Evolutionary conservation across 371 early-diverging fungal species (phyloP), one percentile per base, ranked within the genome.

Genomic region (Haplosporangium sp.): DNA sequence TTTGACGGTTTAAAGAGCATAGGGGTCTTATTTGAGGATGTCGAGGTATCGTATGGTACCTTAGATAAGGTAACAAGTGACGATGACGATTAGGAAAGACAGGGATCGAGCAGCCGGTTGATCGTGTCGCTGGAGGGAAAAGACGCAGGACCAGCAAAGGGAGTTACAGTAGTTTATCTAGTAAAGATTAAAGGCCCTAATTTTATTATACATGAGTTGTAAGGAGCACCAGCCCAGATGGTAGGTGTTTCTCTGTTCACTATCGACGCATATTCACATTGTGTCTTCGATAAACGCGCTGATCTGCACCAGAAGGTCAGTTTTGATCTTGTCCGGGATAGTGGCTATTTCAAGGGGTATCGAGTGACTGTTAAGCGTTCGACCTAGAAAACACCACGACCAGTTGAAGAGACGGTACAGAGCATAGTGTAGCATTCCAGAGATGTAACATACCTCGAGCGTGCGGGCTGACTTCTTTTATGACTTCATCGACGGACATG

Each of bases 311-410:
- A 79, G 64, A 4, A 79, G 59, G 23, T 79, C 79, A 12, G 69
- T 68, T 54, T 79, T 79, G 65, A 79, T 58, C 52, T 69, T 72
- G 56, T 79, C 79, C 16, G 79, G 79, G n/a, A 79, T 62, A n/a
- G 79, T 61, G 13, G 69, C 79, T 79, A 43, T 29, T 1, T 12
- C n/a, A 59, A 11, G 18, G 6, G 12, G 6, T 36, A 23, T 9
- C 20, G 55, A 29, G 29, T 29, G 29, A 29, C 37, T n/a, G 20
- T 10, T 46, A 12, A 46, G 46, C 12, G 4, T 5, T 12, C 46
- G 46, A 14, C n/a, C 46, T n/a, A 46, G 12, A n/a, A 46, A 46
- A 14, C 16, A 9, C 46, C 5, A 14, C n/a, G n/a, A 46, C 5
- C 46, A 46, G 0, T 40, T 42, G 41, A 6, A 37, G 55, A 18